phyloP scores from a whole-genome alignment of 1,139 yeast genomes.

The Magnusiomyces suaveolens region DNA sequence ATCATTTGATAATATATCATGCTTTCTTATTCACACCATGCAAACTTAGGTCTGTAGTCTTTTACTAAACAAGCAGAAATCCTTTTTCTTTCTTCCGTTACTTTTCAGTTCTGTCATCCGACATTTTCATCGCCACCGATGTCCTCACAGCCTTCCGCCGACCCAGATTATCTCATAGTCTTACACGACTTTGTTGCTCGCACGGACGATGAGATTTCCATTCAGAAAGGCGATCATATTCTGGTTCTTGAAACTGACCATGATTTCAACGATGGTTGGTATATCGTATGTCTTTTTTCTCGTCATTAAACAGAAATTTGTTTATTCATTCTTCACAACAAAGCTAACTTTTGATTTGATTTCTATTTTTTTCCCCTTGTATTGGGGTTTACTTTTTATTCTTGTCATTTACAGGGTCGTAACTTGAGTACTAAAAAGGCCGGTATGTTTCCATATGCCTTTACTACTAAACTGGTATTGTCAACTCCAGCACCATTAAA shows the following conservation, averaged over 20 bases:
- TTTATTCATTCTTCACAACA: no score
- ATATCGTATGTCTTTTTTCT: slow-evolving; percentile 34
- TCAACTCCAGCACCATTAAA: slow-evolving; percentile 23
- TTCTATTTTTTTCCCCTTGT: neutral
- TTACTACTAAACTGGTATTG: slow-evolving; percentile 37
- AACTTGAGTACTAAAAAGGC: slow-evolving; percentile 60
- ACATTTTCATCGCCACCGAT: neutral
- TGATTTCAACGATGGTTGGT: slow-evolving; percentile 98
- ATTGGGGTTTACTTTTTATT: neutral
- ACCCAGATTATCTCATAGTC: slow-evolving; percentile 38
- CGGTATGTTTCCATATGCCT: slow-evolving; percentile 84
- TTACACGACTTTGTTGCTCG: slow-evolving; percentile 81
- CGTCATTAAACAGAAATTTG: neutral
- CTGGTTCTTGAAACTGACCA: slow-evolving; percentile 87
- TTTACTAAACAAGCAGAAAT: neutral
- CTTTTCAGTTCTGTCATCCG: neutral
- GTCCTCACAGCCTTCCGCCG: slow-evolving; percentile 2
- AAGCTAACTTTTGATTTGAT: neutral
- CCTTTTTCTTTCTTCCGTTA: neutral
- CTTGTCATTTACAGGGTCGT: slow-evolving; percentile 45
- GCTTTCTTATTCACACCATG: no score
- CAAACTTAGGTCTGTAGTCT: no score
- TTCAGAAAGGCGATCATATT: slow-evolving; percentile 73
- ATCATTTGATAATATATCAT: no score
- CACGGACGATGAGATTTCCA: slow-evolving; percentile 76